A percentile compares a stretch with the other conserved stretches of the same genome.
Conservation (phyloP, 306 rosid genomes). For the Astragalus membranaceus region DNA sequence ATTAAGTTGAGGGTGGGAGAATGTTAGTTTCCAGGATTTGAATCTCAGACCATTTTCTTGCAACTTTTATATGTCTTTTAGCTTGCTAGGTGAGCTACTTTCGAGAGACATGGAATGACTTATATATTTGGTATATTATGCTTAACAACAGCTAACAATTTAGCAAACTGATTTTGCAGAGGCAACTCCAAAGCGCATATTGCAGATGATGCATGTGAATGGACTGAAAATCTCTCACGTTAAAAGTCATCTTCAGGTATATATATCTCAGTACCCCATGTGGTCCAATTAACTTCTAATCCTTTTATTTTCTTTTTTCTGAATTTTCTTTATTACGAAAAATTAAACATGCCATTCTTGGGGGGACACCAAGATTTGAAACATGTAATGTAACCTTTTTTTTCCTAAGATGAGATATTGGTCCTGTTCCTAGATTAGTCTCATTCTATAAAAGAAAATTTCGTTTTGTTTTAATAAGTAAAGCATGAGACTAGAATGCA, state of each 20-base stretch:
- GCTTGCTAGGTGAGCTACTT: no score
- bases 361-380: not conserved
- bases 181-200: conserved; percentile 68
- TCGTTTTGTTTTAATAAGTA: not conserved
- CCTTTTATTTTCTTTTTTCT: no score
- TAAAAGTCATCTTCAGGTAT: conserved; percentile 87
- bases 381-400: not conserved
- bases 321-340: not conserved
- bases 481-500: not conserved
- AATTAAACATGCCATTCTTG: not conserved
- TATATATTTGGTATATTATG: no score
- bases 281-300: not conserved
- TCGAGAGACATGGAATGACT: no score
- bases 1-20: no score
- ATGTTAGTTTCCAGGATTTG: no score
- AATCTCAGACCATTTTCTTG: no score
- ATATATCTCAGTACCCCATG: not conserved
- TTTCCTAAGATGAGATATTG: not conserved
- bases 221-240: conserved; percentile 65
- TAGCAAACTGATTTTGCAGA: conserved; percentile 31
- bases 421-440: not conserved
- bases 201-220: conserved; percentile 63
- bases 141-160: not conserved
- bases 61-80: no score
- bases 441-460: not conserved